phyloP scores from a whole-genome alignment of 2,329 filamentous ascomycete species.

The Ophiostoma montium region DNA sequence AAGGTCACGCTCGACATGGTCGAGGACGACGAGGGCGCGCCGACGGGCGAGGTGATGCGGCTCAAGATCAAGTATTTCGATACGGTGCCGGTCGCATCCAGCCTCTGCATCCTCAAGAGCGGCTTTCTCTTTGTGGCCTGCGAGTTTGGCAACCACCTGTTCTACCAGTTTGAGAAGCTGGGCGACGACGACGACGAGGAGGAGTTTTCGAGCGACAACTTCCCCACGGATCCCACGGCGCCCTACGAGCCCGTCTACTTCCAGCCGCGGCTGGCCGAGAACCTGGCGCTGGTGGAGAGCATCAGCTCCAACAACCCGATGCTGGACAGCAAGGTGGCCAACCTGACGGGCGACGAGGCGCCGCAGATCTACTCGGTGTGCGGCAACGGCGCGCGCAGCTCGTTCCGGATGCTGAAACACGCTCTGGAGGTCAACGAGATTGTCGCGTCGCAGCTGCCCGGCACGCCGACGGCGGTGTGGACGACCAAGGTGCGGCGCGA shows the following conservation, averaged over 20 bases:
- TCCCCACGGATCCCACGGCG: conserved; percentile 58
- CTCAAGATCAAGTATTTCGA: conserved; percentile 97
- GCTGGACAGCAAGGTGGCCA: conserved; percentile 81
- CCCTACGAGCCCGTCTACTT: conserved; percentile 74
- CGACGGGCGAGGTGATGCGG: conserved; percentile 66
- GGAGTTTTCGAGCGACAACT: conserved; percentile 74
- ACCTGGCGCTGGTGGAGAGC: conserved; percentile 71
- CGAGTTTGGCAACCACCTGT: conserved; percentile 83
- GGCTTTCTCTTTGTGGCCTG: conserved; percentile 88
- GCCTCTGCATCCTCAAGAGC: conserved; percentile 83
- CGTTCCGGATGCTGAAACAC: conserved; percentile 84
- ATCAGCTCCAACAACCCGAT: conserved; percentile 84
- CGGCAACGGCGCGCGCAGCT: conserved; percentile 75
- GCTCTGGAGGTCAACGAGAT: conserved; percentile 89
- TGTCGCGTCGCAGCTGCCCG: conserved; percentile 82
- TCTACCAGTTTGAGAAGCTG: conserved; percentile 95
- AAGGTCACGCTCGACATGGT: conserved; percentile 89
- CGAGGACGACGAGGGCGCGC: conserved; percentile 62
- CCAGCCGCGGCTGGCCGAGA: conserved; percentile 62
- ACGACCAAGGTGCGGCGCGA: conserved; percentile 73
- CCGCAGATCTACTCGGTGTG: conserved; percentile 93
- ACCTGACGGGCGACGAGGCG: conserved; percentile 81
- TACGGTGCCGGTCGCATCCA: conserved; percentile 78
- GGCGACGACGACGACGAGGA: conserved; percentile 88
- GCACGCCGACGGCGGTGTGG: conserved; percentile 86